A percentile compares a stretch with the other conserved stretches of the same genome.
Conservation (phyloP, 805 yeast species). For the Wickerhamiella azyma region DNA sequence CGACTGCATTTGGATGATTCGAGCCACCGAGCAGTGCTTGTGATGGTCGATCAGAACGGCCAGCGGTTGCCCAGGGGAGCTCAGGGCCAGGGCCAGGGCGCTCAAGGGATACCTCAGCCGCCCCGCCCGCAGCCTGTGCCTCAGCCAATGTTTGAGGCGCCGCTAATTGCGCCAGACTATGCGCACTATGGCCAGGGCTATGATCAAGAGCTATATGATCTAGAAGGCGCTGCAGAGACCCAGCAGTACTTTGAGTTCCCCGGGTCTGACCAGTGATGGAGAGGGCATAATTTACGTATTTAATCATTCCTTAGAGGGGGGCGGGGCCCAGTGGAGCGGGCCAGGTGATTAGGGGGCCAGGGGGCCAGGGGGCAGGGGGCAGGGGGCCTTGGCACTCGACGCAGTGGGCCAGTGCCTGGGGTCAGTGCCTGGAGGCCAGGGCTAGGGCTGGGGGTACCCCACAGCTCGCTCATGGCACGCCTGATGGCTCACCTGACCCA, state of each 20-base stretch:
- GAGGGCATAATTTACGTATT: neutral
- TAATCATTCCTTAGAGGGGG: neutral
- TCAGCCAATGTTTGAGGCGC: neutral
- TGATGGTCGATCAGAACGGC: slow-evolving; percentile 4
- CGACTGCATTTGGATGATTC: slow-evolving; percentile 9
- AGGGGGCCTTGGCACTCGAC: too few species aligned
- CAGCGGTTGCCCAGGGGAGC: neutral
- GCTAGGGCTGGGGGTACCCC: too few species aligned
- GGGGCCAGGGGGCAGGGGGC: too few species aligned
- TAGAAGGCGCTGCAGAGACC: neutral
- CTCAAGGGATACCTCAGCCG: neutral
- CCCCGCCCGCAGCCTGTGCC: neutral
- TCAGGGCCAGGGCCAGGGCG: neutral
- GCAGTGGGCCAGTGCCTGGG: too few species aligned
- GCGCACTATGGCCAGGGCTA: neutral
- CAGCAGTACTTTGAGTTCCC: slow-evolving; percentile 5
- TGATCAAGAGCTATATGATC: neutral
- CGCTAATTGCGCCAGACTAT: neutral
- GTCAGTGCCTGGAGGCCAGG: too few species aligned
- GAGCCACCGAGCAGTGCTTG: slow-evolving; percentile 7
- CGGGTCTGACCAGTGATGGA: slow-evolving; percentile 1
- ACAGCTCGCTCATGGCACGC: too few species aligned
- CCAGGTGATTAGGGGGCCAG: too few species aligned
- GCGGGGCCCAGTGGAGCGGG: too few species aligned
- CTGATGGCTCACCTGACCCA: too few species aligned